Base-by-base conservation (phyloP, 2,329 filamentous ascomycete species). In the Clarireedia sp. region DNA sequence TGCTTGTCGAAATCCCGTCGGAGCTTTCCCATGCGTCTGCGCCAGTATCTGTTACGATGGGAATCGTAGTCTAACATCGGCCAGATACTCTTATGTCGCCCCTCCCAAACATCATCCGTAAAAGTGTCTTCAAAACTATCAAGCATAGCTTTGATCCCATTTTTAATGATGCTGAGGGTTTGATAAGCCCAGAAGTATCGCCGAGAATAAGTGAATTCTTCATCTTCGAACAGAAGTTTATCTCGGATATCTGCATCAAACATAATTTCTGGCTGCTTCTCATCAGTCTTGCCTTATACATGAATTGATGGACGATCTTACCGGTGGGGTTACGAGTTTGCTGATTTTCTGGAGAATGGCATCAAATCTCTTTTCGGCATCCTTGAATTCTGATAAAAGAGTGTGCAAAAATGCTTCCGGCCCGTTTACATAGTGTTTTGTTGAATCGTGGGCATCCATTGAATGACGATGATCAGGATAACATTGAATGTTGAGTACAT, bases 131-230 rank as follows among this genome's bases (percentile, higher is more conserved):
- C 70, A 63, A 81, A 83, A 9, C 78, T 73, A 47, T 78, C 71
- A 9, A 81, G 72, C 73, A 83, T 82, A 29, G 76, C 73, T 60
- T 79, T 78, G 64, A 84, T 81, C 58, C 75, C 75, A 48, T 80
- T 78, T 61, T 81, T 83, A 62, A 83, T 77, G 36, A 80, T 77
- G 37, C 78, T 79, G 3, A 83, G 74, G 3, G 80, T 80, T 67
- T 83, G 81, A 62, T 78, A 82, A 0, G 79, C 80, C 76, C 80
- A 84, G 63, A 83, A 84, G 62, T 84, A 83, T 16, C 80, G 74
- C 12, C 50, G 41, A n/a, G 50, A 53, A 0, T 80, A 83, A 1
- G 80, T 83, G 62, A 82, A 83, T 54, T 79, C 69, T 51, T 74
- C 73, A 63, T 84, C 81, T 65, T 85, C 81, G 60, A 84, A 84